phyloP scores from a whole-genome alignment of 305 asterid species.

The Solanum hybrid region DNA sequence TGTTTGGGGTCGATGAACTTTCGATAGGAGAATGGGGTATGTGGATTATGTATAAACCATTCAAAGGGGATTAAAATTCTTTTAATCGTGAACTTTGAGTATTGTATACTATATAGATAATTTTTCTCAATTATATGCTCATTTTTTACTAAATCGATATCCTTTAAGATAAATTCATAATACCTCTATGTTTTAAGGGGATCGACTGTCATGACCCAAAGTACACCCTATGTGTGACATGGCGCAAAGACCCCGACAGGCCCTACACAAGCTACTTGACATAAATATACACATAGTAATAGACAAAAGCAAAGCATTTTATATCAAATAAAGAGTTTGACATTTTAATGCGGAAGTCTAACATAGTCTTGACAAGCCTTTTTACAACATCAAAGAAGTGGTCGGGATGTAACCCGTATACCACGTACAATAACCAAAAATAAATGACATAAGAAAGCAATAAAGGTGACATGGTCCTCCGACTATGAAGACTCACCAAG shows the following conservation, averaged over 20 bases:
- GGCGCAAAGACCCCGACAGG: not conserved
- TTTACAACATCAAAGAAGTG: not conserved
- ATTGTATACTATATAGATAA: too few species aligned
- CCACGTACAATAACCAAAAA: not conserved
- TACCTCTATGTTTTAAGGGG: not conserved
- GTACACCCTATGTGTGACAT: not conserved
- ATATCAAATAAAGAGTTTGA: not conserved
- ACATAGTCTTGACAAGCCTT: not conserved
- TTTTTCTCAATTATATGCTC: not conserved
- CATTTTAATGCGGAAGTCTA: not conserved
- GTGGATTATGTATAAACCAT: not conserved
- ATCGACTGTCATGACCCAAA: not conserved
- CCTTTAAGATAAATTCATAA: not conserved
- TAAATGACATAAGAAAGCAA: too few species aligned
- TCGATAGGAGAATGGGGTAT: not conserved
- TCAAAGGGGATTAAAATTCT: not conserved
- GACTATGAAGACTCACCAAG: not conserved
- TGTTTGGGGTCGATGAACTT: not conserved
- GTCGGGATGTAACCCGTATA: not conserved
- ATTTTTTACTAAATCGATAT: too few species aligned
- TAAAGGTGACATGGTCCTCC: not conserved
- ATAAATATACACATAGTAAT: not conserved
- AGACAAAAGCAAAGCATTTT: too few species aligned
- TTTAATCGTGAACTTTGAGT: not conserved
- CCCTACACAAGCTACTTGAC: not conserved